These are phyloP conservation scores for Gigaspora rosea DNA, from an alignment of 192 early-diverging fungal species.

Conservation along the genomic window DNA sequence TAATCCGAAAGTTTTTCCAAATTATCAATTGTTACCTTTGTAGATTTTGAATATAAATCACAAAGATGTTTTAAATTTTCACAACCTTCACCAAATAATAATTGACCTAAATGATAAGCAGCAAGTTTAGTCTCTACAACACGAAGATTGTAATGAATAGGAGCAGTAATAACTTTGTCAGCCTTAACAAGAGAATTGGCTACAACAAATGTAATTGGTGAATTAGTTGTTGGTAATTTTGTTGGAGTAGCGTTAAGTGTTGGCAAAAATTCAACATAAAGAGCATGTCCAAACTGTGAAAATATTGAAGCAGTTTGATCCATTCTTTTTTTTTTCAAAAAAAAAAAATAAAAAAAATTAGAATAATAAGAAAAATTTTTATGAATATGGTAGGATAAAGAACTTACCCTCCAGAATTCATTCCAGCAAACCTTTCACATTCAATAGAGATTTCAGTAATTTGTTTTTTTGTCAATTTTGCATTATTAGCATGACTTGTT, in stretches of 20 bases:
- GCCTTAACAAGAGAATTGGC: slow-evolving; percentile 85
- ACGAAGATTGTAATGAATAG: slow-evolving; percentile 88
- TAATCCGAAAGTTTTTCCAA: slow-evolving; percentile 44
- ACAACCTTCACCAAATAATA: slow-evolving; percentile 5
- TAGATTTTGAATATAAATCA: slow-evolving; percentile 49
- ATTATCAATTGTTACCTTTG: slow-evolving; percentile 44
- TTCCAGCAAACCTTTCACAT: slow-evolving; percentile 79
- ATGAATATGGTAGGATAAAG: background rate
- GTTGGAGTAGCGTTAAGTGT: slow-evolving; percentile 62
- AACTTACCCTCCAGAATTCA: slow-evolving; percentile 39
- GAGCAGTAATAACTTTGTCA: slow-evolving; percentile 86
- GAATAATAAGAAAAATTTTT: background rate
- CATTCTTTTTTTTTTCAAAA: slow-evolving; percentile 65
- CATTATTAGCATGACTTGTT: slow-evolving; percentile 56
- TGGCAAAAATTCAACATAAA: slow-evolving; percentile 86
- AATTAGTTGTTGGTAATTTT: slow-evolving; percentile 57
- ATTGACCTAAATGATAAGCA: slow-evolving; percentile 48
- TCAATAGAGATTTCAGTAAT: slow-evolving; percentile 76
- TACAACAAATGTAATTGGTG: slow-evolving; percentile 76
- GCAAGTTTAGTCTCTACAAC: slow-evolving; percentile 89
- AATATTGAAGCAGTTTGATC: slow-evolving; percentile 91
- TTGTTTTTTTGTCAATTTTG: slow-evolving; percentile 48
- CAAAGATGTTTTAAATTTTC: slow-evolving; percentile 49
- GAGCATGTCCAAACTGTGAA: slow-evolving; percentile 63
- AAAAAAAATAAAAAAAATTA: background rate